phyloP scores from a whole-genome alignment of 2,329 filamentous ascomycete species.

The Fusarium buxicola region DNA sequence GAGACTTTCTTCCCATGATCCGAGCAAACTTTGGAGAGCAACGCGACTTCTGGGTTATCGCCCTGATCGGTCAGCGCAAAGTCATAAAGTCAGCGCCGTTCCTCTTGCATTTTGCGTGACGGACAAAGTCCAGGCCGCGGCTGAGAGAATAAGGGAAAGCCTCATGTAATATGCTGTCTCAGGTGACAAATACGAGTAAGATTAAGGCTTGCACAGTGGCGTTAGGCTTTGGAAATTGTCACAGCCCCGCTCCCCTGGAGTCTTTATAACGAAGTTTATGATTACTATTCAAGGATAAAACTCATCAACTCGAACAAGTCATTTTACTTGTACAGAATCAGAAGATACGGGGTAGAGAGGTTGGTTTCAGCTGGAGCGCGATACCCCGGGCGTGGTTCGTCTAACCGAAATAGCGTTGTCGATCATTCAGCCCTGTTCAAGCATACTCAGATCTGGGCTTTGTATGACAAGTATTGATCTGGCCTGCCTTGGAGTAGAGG shows the following conservation, averaged over 20 bases:
- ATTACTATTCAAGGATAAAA: background rate
- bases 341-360: background rate
- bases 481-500: background rate
- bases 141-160: background rate
- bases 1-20: constrained; percentile 17
- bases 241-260: background rate
- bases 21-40: constrained; percentile 37
- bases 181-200: background rate
- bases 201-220: too few relatives aligned
- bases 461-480: background rate
- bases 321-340: background rate
- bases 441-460: background rate
- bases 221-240: background rate
- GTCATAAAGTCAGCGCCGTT: constrained; percentile 36
- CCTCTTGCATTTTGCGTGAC: constrained; percentile 3
- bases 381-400: background rate
- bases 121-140: background rate
- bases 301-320: background rate
- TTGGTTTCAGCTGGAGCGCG: background rate
- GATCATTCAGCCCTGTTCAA: background rate
- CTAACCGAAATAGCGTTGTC: background rate
- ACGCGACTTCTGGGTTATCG: constrained; percentile 34
- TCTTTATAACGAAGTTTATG: background rate
- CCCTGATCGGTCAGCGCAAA: constrained; percentile 38
- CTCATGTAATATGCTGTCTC: too few relatives aligned